Conservation (phyloP, 495 filamentous ascomycete genomes). For the Jackrogersella multiformis region DNA sequence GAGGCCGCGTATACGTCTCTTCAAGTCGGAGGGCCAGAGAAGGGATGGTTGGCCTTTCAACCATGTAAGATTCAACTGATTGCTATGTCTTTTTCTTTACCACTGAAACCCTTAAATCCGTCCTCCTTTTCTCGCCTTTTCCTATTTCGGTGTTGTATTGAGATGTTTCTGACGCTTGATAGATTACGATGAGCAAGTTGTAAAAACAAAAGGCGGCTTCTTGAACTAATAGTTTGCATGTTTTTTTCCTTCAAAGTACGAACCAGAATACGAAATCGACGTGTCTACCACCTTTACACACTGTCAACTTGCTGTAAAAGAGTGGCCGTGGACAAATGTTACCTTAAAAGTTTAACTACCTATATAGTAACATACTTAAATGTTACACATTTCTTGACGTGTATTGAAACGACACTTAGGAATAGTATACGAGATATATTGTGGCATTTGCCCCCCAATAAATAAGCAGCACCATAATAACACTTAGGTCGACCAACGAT, state of each 20-base stretch:
- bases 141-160: background rate
- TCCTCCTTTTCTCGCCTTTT: too few relatives aligned
- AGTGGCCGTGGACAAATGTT: background rate
- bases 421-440: background rate
- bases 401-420: too few relatives aligned
- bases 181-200: conserved; percentile 60
- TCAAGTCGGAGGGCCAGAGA: conserved; percentile 49
- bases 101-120: background rate
- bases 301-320: background rate
- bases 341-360: background rate
- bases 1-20: conserved; percentile 58
- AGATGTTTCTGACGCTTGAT: background rate
- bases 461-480: background rate
- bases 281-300: background rate
- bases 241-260: background rate
- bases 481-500: background rate
- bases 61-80: conserved; percentile 41
- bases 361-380: background rate
- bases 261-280: too few relatives aligned
- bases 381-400: too few relatives aligned
- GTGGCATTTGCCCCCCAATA: background rate
- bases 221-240: conserved; percentile 35
- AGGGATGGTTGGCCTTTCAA: conserved; percentile 62
- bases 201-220: conserved; percentile 57
- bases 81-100: background rate